Base-by-base conservation (phyloP, 2,329 filamentous ascomycete species). In the Sarocladium strictum region DNA sequence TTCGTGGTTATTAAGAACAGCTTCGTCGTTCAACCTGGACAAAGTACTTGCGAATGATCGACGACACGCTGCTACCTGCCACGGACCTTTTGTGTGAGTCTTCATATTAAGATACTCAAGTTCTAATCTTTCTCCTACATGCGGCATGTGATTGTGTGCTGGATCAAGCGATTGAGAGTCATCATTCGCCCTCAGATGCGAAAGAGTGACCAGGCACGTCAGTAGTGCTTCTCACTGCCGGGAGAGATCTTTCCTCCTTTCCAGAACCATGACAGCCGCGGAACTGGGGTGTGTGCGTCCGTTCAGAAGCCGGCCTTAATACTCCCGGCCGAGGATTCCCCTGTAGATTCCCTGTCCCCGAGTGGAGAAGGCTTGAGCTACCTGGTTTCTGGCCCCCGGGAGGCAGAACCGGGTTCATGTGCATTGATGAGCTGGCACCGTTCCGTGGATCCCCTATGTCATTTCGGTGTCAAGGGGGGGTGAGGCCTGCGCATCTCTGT, bases 331-430 rank as follows among this genome's bases (percentile, higher is more conserved):
- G 5, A n/a, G n/a, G 24, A 23, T 23, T 17, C 23, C 14, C 21
- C 3, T 4, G 21, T 3, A 7, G 15, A 6, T 9, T n/a, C 43
- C 21, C 29, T 47, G 43, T 24, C 9, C 43, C 10, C 43, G 29
- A 23, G 43, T 47, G 43, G 40, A 24, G 40, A 15, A n/a, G 24
- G 43, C 7, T n/a, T 27, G 23, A 29, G n/a, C 12, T 47, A 47
- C 43, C 43, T 47, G 43, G 43, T 47, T 27, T 23, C 24, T 47
- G 43, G 43, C 43, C 43, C 27, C 43, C 43, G 43, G 23, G 43
- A 24, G 29, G 17, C 3, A 11, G 27, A 47, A 15, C 24, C 43
- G 23, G 38, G 12, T 23, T 24, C 5, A 29, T 27, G 9, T 23
- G 12, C 7, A 3, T 23, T 47, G 43, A 26, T 47, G 23, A 9